phyloP scores from a whole-genome alignment of 805 yeast species.

The Monosporozyma yasuniensis region DNA sequence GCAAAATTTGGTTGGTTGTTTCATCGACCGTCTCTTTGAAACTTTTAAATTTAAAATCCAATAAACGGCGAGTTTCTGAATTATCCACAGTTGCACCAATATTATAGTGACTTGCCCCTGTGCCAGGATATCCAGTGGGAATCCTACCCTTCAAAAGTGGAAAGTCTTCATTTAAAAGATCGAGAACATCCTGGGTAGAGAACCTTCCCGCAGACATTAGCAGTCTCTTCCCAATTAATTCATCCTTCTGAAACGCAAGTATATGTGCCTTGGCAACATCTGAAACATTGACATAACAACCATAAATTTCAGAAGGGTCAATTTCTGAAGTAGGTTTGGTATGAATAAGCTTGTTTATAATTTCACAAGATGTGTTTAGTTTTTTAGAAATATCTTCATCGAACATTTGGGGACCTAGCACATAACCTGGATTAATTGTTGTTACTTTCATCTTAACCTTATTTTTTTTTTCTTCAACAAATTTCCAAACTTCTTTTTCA shows the following conservation, averaged over 20 bases:
- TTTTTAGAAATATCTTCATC: constrained; percentile 33
- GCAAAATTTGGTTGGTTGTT: constrained; percentile 19
- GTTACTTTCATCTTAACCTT: constrained; percentile 35
- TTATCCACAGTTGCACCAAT: constrained; percentile 10
- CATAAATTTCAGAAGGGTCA: constrained; percentile 8
- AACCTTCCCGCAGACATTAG: constrained; percentile 19
- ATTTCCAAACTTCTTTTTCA: constrained; percentile 54
- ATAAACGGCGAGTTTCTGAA: constrained; percentile 12
- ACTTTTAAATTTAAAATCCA: constrained; percentile 16
- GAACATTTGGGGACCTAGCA: constrained; percentile 52
- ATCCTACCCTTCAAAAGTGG: constrained; percentile 38
- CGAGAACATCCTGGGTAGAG: constrained; percentile 21
- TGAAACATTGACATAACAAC: constrained; percentile 43
- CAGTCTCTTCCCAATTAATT: constrained; percentile 30
- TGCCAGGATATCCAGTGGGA: constrained; percentile 33
- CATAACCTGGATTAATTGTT: constrained; percentile 47
- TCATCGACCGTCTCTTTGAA: constrained; percentile 17
- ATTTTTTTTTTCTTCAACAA: constrained; percentile 29
- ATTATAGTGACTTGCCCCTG: constrained; percentile 4
- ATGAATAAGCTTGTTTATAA: constrained; percentile 27
- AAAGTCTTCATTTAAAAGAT: constrained; percentile 31
- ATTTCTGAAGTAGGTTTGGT: constrained; percentile 22
- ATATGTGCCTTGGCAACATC: constrained; percentile 55
- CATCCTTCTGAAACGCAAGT: constrained; percentile 36
- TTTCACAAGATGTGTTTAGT: constrained; percentile 32